Base-by-base conservation (phyloP, 1,284 basidiomycete genomes). In the Pyrrhoderma lamaoense region DNA sequence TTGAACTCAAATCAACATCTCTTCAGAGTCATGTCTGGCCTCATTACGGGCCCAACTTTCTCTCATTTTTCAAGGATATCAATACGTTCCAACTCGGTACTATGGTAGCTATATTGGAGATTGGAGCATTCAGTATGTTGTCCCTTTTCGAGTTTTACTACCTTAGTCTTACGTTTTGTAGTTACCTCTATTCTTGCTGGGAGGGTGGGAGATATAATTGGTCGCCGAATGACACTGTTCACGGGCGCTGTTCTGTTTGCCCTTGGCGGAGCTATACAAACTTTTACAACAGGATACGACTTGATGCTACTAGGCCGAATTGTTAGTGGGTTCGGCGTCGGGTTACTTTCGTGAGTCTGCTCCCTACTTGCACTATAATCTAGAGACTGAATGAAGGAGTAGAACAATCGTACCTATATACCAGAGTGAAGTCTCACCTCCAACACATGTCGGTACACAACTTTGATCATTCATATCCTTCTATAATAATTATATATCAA, bases 401-500 rank as follows among this genome's bases (percentile, higher is more conserved):
- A 91, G 91, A 51, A 97, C 94, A 55, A 93, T 97, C 57, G 95
- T 98, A 21, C 95, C 95, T 8, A 96, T 97, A 56, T 99, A 97
- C 66, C 95, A 97, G 70, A 91, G 89, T 60, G 95, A 98, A 71
- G 93, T 98, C 46, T 95, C 92, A 1, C 93, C 94, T 14, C 90
- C 95, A 2, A 80, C 91, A 62, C 91, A 96, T 70, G 90, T 89
- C 64, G 52, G 85, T 70, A 25, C 19, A 44, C 42, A 42, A 43
- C 42, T 54, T n/a, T n/a, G n/a, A n/a, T n/a, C n/a, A 16, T 38
- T 35, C 21, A 43, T 52, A 16, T 55, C 47, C 45, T 19, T 52
- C 47, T 61, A 57, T 39, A 27, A 40, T 40, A 14, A 16, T 40
- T 8, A 40, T 9, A 16, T 11, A 37, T 11, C 35, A 37, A 37